Conservation (phyloP, 768 basidiomycete genomes). For the Xerocomellus amylosporus region DNA sequence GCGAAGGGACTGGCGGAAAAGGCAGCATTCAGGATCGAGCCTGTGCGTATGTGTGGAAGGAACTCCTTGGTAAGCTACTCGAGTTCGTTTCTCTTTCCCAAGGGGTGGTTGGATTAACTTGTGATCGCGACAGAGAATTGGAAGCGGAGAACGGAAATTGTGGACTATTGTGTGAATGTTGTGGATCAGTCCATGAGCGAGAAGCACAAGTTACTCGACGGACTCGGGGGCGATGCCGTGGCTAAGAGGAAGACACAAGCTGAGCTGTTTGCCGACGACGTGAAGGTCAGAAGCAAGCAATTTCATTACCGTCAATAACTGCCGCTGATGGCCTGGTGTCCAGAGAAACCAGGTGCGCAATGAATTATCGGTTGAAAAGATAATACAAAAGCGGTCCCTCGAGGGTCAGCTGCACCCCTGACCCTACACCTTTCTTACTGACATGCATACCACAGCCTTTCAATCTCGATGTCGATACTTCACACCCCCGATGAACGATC, state of each 20-base stretch:
- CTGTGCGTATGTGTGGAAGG: conserved; percentile 73
- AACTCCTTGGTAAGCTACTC: conserved; percentile 63
- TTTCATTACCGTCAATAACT: conserved; percentile 31
- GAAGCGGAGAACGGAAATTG: conserved; percentile 69
- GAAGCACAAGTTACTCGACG: conserved; percentile 48
- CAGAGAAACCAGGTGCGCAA: conserved; percentile 75
- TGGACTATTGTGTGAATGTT: conserved; percentile 71
- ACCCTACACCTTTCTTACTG: conserved; percentile 17
- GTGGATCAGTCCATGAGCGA: conserved; percentile 62
- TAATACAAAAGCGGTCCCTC: conserved; percentile 65
- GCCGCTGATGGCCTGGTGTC: conserved; percentile 25
- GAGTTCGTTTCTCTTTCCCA: conserved; percentile 11
- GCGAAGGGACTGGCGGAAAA: conserved; percentile 42
- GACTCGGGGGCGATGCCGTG: conserved; percentile 42
- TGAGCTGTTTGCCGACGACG: conserved; percentile 60
- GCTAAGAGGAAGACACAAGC: conserved; percentile 52
- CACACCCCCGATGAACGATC: conserved; percentile 58
- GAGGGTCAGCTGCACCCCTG: conserved; percentile 51
- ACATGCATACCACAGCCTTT: conserved; percentile 54
- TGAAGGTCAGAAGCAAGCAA: conserved; percentile 52
- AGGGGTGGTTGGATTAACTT: conserved; percentile 19
- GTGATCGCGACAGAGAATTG: conserved; percentile 50
- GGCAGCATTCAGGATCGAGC: conserved; percentile 69
- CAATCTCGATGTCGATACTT: conserved; percentile 78
- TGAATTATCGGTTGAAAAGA: conserved; percentile 69